Conservation (phyloP, 176 grass and related monocot genomes). For the Eleusine coracana region DNA sequence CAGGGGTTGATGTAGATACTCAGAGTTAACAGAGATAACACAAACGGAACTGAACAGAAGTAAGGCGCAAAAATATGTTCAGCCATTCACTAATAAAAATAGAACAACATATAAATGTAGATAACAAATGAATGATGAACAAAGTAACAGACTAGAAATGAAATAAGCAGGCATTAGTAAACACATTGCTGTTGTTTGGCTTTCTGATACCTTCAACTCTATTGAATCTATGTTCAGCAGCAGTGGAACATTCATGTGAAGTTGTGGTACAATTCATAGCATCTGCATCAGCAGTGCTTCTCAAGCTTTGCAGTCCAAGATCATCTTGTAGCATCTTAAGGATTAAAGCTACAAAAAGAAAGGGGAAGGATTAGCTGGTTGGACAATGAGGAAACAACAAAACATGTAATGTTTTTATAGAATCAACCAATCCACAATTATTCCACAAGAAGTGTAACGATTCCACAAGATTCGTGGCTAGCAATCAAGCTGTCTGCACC, state of each 20-base stretch:
- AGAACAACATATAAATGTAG: constrained; percentile 6
- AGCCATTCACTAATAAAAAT: constrained; percentile 1
- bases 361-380: not conserved
- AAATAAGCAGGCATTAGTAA: constrained; percentile 18
- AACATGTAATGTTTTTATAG: not conserved
- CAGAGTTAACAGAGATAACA: constrained; percentile 10
- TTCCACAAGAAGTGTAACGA: not conserved
- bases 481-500: not conserved
- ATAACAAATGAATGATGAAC: not conserved
- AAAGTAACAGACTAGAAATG: constrained; percentile 29
- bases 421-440: not conserved
- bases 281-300: constrained; percentile 43
- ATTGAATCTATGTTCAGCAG: constrained; percentile 23
- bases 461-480: not conserved
- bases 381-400: not conserved
- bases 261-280: constrained; percentile 23
- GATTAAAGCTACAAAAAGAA: constrained; percentile 58
- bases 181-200: not conserved
- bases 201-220: constrained; percentile 35
- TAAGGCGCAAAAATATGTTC: not conserved
- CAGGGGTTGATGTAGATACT: not conserved
- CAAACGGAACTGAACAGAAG: not conserved
- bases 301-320: constrained; percentile 43
- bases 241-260: constrained; percentile 32
- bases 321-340: constrained; percentile 55